A percentile compares a stretch with the other conserved stretches of the same genome.
Evolutionary conservation across 2,329 filamentous ascomycete species (phyloP).

Genomic region (Exophiala aquamarina): DNA sequence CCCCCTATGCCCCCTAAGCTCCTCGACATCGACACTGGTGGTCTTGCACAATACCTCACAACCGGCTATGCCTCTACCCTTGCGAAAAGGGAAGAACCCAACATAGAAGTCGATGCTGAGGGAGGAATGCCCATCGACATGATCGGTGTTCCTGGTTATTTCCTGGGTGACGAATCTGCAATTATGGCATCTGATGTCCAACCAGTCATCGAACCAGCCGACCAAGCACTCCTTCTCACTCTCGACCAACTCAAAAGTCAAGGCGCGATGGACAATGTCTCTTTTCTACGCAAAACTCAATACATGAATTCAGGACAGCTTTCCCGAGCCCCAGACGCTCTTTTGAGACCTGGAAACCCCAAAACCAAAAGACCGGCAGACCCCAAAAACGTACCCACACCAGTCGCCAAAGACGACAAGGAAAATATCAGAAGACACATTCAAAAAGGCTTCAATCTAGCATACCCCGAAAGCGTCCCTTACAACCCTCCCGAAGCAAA

Average conservation of each 20-base stretch:
- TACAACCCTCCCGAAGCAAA: conserved; percentile 44
- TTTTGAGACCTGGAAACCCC: conserved; percentile 17
- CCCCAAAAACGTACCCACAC: conserved; percentile 34
- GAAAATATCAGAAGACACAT: conserved; percentile 61
- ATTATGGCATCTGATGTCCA: conserved; percentile 76
- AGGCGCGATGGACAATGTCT: conserved; percentile 70
- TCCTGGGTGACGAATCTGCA: conserved; percentile 90
- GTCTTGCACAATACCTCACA: conserved; percentile 84
- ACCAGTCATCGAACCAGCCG: conserved; percentile 75
- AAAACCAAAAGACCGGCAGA: conserved; percentile 6
- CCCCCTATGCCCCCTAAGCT: conserved; percentile 94
- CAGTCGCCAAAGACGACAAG: conserved; percentile 53
- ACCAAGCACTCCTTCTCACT: conserved; percentile 79
- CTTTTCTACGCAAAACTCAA: conserved; percentile 93
- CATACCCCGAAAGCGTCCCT: conserved; percentile 60
- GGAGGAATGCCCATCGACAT: conserved; percentile 96
- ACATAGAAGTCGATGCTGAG: conserved; percentile 96
- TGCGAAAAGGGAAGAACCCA: conserved; percentile 86
- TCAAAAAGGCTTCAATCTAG: conserved; percentile 64
- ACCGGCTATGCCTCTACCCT: conserved; percentile 87
- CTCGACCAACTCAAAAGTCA: conserved; percentile 83
- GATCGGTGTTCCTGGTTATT: conserved; percentile 90
- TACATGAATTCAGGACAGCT: conserved; percentile 63
- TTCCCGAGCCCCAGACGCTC: conserved; percentile 35
- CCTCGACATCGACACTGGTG: conserved; percentile 92